phyloP scores from a whole-genome alignment of 345 rosid species.

The Balakata baccata region DNA sequence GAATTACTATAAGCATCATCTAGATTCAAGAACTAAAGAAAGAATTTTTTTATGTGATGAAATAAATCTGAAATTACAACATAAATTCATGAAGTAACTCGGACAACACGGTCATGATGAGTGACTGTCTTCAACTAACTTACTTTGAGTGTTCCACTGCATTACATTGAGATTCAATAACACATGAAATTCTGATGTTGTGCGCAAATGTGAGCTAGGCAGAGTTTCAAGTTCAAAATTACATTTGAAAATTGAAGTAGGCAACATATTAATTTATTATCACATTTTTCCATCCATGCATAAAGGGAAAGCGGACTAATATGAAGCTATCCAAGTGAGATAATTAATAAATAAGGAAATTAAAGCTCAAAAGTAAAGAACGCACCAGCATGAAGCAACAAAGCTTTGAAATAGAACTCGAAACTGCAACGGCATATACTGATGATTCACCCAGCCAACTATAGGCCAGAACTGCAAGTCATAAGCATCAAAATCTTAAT shows the following conservation, averaged over 20 bases:
- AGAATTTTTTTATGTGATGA: no score
- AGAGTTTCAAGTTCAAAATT: background rate
- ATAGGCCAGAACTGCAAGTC: constrained; percentile 83
- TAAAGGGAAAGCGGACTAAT: background rate
- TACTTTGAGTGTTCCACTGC: background rate
- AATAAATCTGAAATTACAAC: no score
- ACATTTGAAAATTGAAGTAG: background rate
- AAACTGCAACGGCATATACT: constrained; percentile 71
- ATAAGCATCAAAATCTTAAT: background rate
- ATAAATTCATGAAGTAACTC: no score
- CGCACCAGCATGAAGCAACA: constrained; percentile 75
- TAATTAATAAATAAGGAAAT: background rate
- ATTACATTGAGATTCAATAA: background rate
- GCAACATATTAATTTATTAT: background rate
- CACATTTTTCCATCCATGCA: background rate
- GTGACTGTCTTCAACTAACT: no score
- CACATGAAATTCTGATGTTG: no score
- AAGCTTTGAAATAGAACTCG: constrained; percentile 75
- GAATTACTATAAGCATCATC: background rate
- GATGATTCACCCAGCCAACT: constrained; percentile 82
- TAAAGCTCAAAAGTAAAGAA: constrained; percentile 5
- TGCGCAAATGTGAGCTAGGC: background rate
- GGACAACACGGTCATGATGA: no score
- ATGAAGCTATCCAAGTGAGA: background rate
- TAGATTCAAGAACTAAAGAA: background rate